Conservation (phyloP, 1,139 yeast genomes). For the Candida tetrigidarum region DNA sequence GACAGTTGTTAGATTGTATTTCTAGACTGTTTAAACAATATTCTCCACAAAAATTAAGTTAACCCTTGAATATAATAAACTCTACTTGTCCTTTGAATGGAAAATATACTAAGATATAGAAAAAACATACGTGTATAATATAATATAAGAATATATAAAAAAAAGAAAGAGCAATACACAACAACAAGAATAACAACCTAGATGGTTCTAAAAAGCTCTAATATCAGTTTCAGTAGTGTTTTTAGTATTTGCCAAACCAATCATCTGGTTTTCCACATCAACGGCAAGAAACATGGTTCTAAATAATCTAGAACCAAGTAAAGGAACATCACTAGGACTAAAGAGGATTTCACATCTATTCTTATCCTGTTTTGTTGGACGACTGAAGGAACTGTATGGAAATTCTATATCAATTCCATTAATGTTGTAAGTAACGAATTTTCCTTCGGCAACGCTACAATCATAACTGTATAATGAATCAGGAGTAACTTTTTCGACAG, state of each 20-base stretch:
- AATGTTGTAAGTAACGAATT: slow-evolving; percentile 6
- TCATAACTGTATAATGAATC: neutral
- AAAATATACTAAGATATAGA: too few relatives aligned
- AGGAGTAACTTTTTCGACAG: slow-evolving; percentile 6
- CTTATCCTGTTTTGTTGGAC: too few relatives aligned
- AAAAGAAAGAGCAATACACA: too few relatives aligned
- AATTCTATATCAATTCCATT: slow-evolving; percentile 8
- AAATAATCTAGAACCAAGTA: slow-evolving; percentile 7
- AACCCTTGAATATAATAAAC: too few relatives aligned
- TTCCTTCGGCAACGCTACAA: slow-evolving; percentile 7
- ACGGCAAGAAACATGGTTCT: slow-evolving; percentile 10
- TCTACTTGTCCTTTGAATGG: too few relatives aligned
- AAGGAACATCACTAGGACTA: neutral
- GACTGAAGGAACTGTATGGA: too few relatives aligned
- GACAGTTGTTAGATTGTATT: too few relatives aligned
- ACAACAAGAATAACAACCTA: too few relatives aligned
- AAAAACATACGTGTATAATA: too few relatives aligned
- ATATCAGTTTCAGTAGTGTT: slow-evolving; percentile 8
- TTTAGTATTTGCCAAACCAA: slow-evolving; percentile 8
- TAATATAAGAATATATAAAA: too few relatives aligned
- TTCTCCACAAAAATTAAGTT: too few relatives aligned
- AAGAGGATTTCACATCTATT: neutral
- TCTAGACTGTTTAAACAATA: too few relatives aligned
- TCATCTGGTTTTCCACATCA: slow-evolving; percentile 3
- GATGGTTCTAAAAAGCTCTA: neutral